phyloP scores from a whole-genome alignment of 2,329 filamentous ascomycete genomes.

The Ilyonectria robusta region DNA sequence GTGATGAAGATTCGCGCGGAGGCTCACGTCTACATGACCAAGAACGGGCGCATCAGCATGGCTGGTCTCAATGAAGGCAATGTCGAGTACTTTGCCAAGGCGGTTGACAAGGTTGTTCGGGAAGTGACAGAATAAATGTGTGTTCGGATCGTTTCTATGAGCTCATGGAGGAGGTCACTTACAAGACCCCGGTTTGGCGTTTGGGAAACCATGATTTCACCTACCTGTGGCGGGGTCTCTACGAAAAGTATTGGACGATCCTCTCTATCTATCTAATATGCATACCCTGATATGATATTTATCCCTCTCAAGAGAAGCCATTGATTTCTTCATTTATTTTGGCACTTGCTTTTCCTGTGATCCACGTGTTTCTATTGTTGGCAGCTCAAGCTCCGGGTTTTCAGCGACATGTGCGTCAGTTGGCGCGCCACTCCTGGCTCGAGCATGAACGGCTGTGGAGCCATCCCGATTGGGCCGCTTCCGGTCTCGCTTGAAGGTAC shows the following conservation, averaged over 20 bases:
- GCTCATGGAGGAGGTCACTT: constrained; percentile 46
- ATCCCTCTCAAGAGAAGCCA: constrained; percentile 8
- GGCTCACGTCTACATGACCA: constrained; percentile 91
- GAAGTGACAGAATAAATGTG: constrained; percentile 39
- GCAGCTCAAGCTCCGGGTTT: constrained; percentile 3
- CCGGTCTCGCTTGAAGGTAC: constrained; percentile 17
- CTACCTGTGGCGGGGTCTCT: constrained; percentile 44
- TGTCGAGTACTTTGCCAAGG: constrained; percentile 92
- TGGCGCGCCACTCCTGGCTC: constrained; percentile 27
- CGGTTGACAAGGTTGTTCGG: constrained; percentile 85
- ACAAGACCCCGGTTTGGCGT: constrained; percentile 46
- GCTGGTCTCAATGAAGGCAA: constrained; percentile 95
- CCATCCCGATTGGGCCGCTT: constrained; percentile 28
- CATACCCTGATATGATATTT: constrained; percentile 33
- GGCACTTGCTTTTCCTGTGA: neutral
- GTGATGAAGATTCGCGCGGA: constrained; percentile 79
- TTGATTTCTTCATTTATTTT: constrained; percentile 20
- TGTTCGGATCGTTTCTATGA: constrained; percentile 41
- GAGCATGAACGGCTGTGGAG: constrained; percentile 30
- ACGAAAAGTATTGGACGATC: constrained; percentile 45
- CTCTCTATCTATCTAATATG: constrained; percentile 29
- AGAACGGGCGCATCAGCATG: constrained; percentile 99
- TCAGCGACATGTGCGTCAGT: constrained; percentile 18
- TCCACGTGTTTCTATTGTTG: constrained; percentile 14
- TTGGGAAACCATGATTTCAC: constrained; percentile 44